Evolutionary conservation across 495 filamentous ascomycete species (phyloP).

Genomic region (Aspergillus cristatus): DNA sequence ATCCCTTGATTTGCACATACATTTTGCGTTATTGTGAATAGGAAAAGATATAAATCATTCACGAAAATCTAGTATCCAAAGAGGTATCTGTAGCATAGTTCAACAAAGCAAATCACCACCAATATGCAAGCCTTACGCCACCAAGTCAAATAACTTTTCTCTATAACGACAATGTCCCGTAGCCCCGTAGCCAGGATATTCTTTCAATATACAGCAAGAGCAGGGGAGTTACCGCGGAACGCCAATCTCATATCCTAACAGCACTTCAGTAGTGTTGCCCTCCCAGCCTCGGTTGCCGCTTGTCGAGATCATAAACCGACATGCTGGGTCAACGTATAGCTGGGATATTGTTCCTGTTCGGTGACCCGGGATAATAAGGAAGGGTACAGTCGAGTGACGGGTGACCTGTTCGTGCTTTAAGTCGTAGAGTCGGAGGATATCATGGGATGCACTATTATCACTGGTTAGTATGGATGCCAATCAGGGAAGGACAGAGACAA

Average conservation of each 20-base stretch:
- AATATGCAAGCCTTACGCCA: too few species aligned
- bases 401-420: slow-evolving; percentile 55
- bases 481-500: background rate
- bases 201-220: too few species aligned
- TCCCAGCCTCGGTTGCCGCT: slow-evolving; percentile 95
- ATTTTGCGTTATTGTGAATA: too few species aligned
- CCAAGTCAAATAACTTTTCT: too few species aligned
- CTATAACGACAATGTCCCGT: too few species aligned
- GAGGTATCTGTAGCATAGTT: background rate
- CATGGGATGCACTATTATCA: slow-evolving; percentile 67
- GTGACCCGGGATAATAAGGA: slow-evolving; percentile 89
- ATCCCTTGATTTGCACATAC: background rate
- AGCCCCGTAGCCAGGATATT: too few species aligned
- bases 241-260: slow-evolving; percentile 89
- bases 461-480: too few species aligned
- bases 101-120: too few species aligned
- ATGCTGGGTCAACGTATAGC: slow-evolving; percentile 78
- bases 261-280: slow-evolving; percentile 79
- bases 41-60: too few species aligned
- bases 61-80: background rate
- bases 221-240: slow-evolving; percentile 35
- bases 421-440: slow-evolving; percentile 90
- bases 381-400: slow-evolving; percentile 77
- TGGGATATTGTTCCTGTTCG: slow-evolving; percentile 82
- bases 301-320: slow-evolving; percentile 80